These are phyloP conservation scores for Termitomyces eurrhizus DNA, from an alignment of 768 basidiomycete species.

Conservation along the genomic window DNA sequence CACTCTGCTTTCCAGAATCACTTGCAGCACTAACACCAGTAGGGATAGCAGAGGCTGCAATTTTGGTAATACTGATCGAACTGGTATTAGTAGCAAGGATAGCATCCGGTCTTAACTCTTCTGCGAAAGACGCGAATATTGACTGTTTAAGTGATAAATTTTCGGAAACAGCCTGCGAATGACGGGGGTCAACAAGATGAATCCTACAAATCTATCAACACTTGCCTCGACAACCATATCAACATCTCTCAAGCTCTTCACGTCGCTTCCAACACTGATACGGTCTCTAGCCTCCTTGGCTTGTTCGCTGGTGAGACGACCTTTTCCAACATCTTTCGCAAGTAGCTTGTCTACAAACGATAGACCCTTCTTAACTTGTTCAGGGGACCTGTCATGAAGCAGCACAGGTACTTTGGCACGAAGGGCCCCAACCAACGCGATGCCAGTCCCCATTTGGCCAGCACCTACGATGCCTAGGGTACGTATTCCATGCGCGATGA, in stretches of 20 bases:
- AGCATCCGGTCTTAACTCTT: conserved; percentile 62
- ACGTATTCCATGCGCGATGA: conserved; percentile 70
- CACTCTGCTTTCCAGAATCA: conserved; percentile 56
- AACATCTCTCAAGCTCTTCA: conserved; percentile 67
- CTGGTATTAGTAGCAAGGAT: conserved; percentile 94
- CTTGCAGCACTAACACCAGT: conserved; percentile 54
- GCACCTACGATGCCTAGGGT: conserved; percentile 77
- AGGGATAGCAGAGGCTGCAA: conserved; percentile 75
- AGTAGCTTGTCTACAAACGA: conserved; percentile 77
- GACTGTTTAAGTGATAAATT: conserved; percentile 70
- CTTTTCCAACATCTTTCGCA: conserved; percentile 87
- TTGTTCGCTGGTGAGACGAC: conserved; percentile 60
- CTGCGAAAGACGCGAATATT: conserved; percentile 70
- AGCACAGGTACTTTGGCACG: conserved; percentile 84
- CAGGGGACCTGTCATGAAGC: conserved; percentile 74
- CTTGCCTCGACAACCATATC: conserved; percentile 90
- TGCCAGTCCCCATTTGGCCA: conserved; percentile 91
- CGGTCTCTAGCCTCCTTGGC: conserved; percentile 72
- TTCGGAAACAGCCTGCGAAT: conserved; percentile 78
- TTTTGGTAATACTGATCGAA: conserved; percentile 92
- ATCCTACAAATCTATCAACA: neutral
- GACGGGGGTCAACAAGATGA: neutral
- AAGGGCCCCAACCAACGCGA: conserved; percentile 82
- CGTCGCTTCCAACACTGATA: conserved; percentile 53
- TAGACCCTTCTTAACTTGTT: conserved; percentile 72